Percentiles rank a stretch among this genome's conserved stretches.
These are phyloP conservation scores for Chrysosporium keratinophilum DNA, from an alignment of 2,329 filamentous ascomycete species.

Conservation along the genomic window DNA sequence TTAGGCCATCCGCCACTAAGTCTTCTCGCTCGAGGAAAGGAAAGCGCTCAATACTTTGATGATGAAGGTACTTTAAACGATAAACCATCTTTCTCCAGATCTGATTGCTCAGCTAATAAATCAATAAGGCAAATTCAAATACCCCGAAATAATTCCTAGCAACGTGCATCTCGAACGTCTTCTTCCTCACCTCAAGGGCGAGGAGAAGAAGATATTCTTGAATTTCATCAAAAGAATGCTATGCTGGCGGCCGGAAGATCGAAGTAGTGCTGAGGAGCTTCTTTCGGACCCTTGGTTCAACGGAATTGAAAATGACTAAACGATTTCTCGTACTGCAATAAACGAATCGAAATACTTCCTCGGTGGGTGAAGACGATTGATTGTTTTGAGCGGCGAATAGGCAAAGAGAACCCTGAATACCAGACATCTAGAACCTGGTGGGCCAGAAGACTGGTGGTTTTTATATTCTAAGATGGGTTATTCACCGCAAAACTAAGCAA, in stretches of 20 bases:
- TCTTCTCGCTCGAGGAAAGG: slow-evolving; percentile 22
- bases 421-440: no score
- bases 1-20: slow-evolving; percentile 27
- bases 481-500: no score
- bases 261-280: slow-evolving; percentile 12
- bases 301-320: no score
- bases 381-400: no score
- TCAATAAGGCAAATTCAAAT: neutral
- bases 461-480: no score
- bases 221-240: slow-evolving; percentile 16
- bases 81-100: neutral
- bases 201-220: slow-evolving; percentile 12
- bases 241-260: slow-evolving; percentile 14
- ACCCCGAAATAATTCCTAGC: neutral
- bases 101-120: neutral
- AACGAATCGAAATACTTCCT: no score
- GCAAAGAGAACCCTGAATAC: no score
- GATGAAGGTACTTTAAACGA: no score
- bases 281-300: slow-evolving; percentile 14
- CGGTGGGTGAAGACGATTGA: no score
- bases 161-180: neutral
- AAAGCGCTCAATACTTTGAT: slow-evolving; percentile 20
- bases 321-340: no score
- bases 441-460: no score
- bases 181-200: neutral